Base-by-base conservation (phyloP, 768 basidiomycete genomes). In the Tephrocybe rancida region DNA sequence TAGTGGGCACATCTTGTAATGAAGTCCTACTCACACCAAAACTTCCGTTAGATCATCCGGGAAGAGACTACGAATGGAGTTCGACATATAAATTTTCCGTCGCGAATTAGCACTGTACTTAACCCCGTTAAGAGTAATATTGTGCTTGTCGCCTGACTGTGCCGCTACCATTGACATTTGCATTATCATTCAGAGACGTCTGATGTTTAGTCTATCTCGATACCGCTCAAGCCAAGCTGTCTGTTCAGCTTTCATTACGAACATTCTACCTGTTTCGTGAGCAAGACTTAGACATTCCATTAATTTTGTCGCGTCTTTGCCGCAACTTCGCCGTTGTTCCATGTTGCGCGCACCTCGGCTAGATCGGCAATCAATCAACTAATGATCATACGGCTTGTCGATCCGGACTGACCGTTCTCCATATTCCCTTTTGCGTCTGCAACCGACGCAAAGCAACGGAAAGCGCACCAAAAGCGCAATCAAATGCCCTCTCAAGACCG, bases 21-120 rank as follows among this genome's bases (percentile, higher is more conserved):
- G 16, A 44, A 22, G 16, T n/a, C n/a, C n/a, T n/a, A n/a, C 30
- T 38, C 37, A 29, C 19, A 22, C 6, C 30, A 6, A 32, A 13
- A 37, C 38, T 32, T 30, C 48, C 29, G 32, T 44, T 19, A 79
- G 78, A 81, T 63, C 62, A 68, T 43, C 75, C 78, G 0, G 73
- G 67, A 16, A 70, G 65, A 49, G 70, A 76, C 34, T 82, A 68
- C 55, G 66, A 70, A 37, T 82, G 80, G 80, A 71, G 65, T 22
- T 66, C 81, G 25, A 75, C 73, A 30, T 80, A 80, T 57, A 75
- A 70, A 55, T 80, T 82, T 62, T 81, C 79, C 7, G 65, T 64
- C 9, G 56, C 64, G 21, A 45, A 61, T 18, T 58, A 48, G n/a
- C n/a, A n/a, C n/a, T n/a, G n/a, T n/a, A n/a, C n/a, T n/a, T n/a